A percentile compares a stretch with the other conserved stretches of the same genome.
These are phyloP conservation scores for Volvox reticuliferus DNA, from an alignment of 139 green algal species.

Conservation along the genomic window DNA sequence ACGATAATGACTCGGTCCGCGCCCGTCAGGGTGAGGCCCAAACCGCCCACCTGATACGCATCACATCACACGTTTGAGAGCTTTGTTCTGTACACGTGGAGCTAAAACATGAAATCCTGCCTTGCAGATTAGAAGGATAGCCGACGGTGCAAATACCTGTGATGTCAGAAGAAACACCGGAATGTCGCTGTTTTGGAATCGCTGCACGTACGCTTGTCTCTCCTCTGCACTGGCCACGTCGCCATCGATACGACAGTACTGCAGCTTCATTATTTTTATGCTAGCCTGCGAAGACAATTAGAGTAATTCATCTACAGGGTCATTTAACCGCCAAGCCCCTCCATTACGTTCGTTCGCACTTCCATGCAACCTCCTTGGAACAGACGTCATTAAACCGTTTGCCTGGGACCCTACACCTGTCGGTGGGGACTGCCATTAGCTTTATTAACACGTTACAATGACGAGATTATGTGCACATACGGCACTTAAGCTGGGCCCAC, in stretches of 20 bases:
- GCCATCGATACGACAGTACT: slow-evolving; percentile 90
- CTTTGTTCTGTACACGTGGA: no score
- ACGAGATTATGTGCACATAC: slow-evolving; percentile 59
- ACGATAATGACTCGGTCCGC: slow-evolving; percentile 94
- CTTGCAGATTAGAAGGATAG: no score
- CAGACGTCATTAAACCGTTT: no score
- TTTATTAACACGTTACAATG: slow-evolving; percentile 53
- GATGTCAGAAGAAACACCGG: slow-evolving; percentile 94
- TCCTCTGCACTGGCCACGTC: slow-evolving; percentile 72
- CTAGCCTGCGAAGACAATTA: slow-evolving; percentile 52
- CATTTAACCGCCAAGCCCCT: no score
- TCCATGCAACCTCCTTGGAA: no score
- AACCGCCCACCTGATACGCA: slow-evolving; percentile 82
- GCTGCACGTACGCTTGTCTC: slow-evolving; percentile 72
- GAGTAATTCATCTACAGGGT: no score
- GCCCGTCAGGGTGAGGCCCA: slow-evolving; percentile 95
- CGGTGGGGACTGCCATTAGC: no score
- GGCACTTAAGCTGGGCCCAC: slow-evolving; percentile 55
- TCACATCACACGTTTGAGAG: neutral
- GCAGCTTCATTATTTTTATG: slow-evolving; percentile 60
- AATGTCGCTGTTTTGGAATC: slow-evolving; percentile 84
- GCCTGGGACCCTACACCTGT: no score
- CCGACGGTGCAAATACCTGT: slow-evolving; percentile 62
- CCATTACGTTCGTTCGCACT: no score
- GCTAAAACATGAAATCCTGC: no score